Conservation (phyloP, 2,329 filamentous ascomycete species). For the Paecilomyces dactylethromorphus region DNA sequence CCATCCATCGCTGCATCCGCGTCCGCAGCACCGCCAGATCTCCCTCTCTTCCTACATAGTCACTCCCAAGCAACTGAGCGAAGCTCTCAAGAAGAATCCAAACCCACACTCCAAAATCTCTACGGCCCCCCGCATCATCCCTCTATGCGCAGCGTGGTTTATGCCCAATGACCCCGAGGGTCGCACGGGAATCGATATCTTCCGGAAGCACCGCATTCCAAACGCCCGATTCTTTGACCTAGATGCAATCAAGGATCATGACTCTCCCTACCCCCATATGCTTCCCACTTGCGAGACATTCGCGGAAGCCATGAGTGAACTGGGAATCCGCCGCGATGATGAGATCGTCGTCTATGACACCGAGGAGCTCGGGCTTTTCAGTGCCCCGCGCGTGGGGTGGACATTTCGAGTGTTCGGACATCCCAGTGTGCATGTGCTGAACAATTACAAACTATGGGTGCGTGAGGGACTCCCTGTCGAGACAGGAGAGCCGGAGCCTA, state of each 20-base stretch:
- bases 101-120: conserved; percentile 67
- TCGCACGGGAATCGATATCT: conserved; percentile 73
- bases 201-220: conserved; percentile 76
- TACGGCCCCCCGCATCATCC: conserved; percentile 74
- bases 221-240: conserved; percentile 93
- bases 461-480: conserved; percentile 76
- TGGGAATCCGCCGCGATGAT: conserved; percentile 83
- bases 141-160: conserved; percentile 92
- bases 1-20: conserved; percentile 14
- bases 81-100: conserved; percentile 70
- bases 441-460: conserved; percentile 95
- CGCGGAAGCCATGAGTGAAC: conserved; percentile 75
- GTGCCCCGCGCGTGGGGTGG: conserved; percentile 89
- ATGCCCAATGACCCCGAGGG: conserved; percentile 76
- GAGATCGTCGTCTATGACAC: conserved; percentile 91
- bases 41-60: conserved; percentile 78
- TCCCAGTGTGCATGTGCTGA: conserved; percentile 76
- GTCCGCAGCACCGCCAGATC: conserved; percentile 39
- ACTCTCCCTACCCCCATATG: conserved; percentile 94
- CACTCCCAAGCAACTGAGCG: conserved; percentile 71
- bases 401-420: conserved; percentile 89
- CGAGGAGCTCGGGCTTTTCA: conserved; percentile 87
- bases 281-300: conserved; percentile 76
- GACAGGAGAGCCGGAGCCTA: conserved; percentile 50
- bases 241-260: conserved; percentile 81